Base-by-base conservation (phyloP, 192 early-diverging fungal genomes). In the Entomortierella lignicola region DNA sequence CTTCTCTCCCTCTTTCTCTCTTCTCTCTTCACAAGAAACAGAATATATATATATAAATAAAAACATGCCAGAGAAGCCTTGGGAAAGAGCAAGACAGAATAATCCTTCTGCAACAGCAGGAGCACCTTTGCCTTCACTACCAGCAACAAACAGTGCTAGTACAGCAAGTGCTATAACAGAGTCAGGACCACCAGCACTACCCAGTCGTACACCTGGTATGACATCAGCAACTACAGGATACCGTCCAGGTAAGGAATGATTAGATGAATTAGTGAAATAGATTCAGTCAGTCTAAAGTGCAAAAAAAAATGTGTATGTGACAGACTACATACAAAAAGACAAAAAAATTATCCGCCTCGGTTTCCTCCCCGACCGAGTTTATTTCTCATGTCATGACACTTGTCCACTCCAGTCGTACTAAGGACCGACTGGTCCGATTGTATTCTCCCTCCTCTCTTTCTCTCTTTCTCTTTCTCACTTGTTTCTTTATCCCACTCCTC, bases 51-150 rank as follows among this genome's bases (percentile, higher is more conserved):
- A 26, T 51, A 29, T 23, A 63, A 47, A 15, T 25, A 55, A 55
- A 44, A 31, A 50, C 48, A 71, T 71, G 69, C 69, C 69, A 54
- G 69, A 71, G 30, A 71, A 94, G 68, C 93, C 93, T 43, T 94
- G 93, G 93, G 93, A 94, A 75, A 69, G 81, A 60, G 85, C 86
- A n/a, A 77, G 83, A 47, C 69, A 71, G 41, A 74, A 58, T 32
- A 82, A 71, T 30, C 63, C 77, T n/a, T n/a, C n/a, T 31, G 43
- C 68, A 18, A 65, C 81, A 27, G 69, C 81, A 4, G 59, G 84
- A 42, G 60, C 80, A 23, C 62, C 71, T 18, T 41, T 77, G 18
- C 47, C 86, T 11, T 20, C 77, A 4, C 60, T 85, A 13, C 74
- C 83, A 20, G 44, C 60, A 6, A 8, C 75, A n/a, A n/a, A n/a